phyloP scores from a whole-genome alignment of 2,329 filamentous ascomycete species.

The Aspergillus pseudoterreus region DNA sequence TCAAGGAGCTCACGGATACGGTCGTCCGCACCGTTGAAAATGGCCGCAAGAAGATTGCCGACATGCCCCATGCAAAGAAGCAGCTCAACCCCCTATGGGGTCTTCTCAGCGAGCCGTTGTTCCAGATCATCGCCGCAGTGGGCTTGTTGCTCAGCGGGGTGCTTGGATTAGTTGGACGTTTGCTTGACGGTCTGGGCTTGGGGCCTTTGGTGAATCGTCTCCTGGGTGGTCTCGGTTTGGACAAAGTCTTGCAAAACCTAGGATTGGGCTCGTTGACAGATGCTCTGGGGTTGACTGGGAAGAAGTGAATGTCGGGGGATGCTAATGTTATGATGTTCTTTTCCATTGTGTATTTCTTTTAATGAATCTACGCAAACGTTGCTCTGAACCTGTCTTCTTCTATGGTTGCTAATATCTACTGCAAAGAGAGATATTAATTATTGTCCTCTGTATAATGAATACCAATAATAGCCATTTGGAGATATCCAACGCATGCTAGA shows the following conservation, averaged over 20 bases:
- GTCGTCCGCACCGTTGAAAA: conserved; percentile 82
- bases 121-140: conserved; percentile 89
- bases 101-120: conserved; percentile 69
- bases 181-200: conserved; percentile 77
- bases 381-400: no score
- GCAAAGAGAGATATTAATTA: no score
- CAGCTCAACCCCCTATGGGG: conserved; percentile 88
- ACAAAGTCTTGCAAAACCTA: conserved; percentile 47
- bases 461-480: no score
- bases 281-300: conserved; percentile 42
- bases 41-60: conserved; percentile 81
- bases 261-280: conserved; percentile 49
- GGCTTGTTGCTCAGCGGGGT: conserved; percentile 80
- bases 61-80: conserved; percentile 94
- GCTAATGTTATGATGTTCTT: no score
- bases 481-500: no score
- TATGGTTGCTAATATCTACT: no score
- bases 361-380: no score
- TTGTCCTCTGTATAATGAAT: no score
- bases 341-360: no score
- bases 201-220: conserved; percentile 77
- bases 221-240: conserved; percentile 67
- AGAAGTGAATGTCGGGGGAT: conserved; percentile 39
- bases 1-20: conserved; percentile 79
- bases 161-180: conserved; percentile 74